phyloP scores from a whole-genome alignment of 768 basidiomycete genomes.

The Lactarius akahatsu region DNA sequence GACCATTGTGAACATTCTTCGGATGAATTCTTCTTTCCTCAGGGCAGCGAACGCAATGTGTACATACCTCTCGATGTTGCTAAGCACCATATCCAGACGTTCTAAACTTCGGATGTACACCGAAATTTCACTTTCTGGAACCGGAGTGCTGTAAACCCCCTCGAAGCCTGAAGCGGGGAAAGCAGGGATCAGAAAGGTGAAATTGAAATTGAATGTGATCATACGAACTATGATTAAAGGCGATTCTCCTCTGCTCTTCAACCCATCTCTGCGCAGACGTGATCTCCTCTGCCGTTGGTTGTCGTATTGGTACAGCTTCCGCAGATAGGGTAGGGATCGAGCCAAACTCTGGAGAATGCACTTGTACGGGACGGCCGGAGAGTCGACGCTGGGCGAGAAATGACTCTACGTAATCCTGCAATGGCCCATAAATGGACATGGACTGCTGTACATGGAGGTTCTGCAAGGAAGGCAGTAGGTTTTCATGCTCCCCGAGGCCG shows the following conservation, averaged over 20 bases:
- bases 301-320: neutral
- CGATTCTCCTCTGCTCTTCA: conserved; percentile 10
- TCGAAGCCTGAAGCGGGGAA: conserved; percentile 1
- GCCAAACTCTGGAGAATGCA: neutral
- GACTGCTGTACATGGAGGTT: no score
- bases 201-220: neutral
- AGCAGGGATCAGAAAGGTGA: neutral
- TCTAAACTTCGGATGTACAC: conserved; percentile 21
- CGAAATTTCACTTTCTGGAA: conserved; percentile 6
- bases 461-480: no score
- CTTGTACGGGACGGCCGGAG: no score
- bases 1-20: conserved; percentile 19
- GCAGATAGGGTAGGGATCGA: conserved; percentile 1
- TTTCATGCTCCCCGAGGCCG: no score
- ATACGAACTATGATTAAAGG: conserved; percentile 8
- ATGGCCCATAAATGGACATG: no score
- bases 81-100: conserved; percentile 14
- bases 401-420: no score
- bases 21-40: conserved; percentile 7
- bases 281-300: neutral
- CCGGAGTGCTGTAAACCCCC: neutral
- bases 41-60: conserved; percentile 6
- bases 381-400: no score
- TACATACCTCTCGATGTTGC: conserved; percentile 16
- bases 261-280: conserved; percentile 12